These are phyloP conservation scores for Ceratobasidium sp. DNA, from an alignment of 1,284 basidiomycete species.

Conservation along the genomic window DNA sequence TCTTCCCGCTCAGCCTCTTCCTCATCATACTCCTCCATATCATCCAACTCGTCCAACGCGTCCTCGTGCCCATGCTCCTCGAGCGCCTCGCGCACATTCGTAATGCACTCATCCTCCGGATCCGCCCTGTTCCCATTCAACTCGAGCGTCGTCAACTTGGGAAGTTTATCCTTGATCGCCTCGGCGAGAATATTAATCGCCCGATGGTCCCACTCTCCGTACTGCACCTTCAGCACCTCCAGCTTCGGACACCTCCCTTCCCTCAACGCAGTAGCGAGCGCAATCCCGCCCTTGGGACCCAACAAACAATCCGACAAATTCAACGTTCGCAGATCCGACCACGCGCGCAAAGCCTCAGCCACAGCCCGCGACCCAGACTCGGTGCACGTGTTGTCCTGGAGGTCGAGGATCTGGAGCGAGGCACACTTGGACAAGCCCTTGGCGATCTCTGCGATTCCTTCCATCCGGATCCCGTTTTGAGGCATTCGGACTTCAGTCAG, in stretches of 20 bases:
- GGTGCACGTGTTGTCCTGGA: constrained; percentile 97
- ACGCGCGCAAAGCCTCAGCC: constrained; percentile 76
- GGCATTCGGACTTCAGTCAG: constrained; percentile 91
- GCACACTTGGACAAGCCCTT: constrained; percentile 79
- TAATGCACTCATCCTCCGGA: constrained; percentile 82
- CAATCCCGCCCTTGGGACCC: constrained; percentile 70
- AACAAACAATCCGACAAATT: constrained; percentile 95
- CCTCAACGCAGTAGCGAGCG: constrained; percentile 70
- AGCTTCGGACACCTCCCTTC: constrained; percentile 80
- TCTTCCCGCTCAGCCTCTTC: constrained; percentile 64
- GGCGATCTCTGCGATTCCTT: constrained; percentile 88
- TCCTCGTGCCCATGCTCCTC: constrained; percentile 83
- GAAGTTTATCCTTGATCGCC: constrained; percentile 73
- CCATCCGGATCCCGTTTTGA: constrained; percentile 97
- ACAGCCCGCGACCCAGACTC: constrained; percentile 80
- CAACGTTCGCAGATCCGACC: constrained; percentile 80
- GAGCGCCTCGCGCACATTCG: constrained; percentile 73
- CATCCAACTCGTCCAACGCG: constrained; percentile 81
- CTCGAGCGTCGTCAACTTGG: constrained; percentile 75
- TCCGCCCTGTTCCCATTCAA: constrained; percentile 90
- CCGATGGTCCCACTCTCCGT: constrained; percentile 85
- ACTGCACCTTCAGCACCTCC: constrained; percentile 84
- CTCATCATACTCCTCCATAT: constrained; percentile 70
- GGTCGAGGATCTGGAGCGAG: constrained; percentile 82
- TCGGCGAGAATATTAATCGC: constrained; percentile 77